Percentiles rank a stretch among this genome's conserved stretches.
phyloP scores from a whole-genome alignment of 2,329 filamentous ascomycete genomes.

The Paraconiothyrium brasiliense region DNA sequence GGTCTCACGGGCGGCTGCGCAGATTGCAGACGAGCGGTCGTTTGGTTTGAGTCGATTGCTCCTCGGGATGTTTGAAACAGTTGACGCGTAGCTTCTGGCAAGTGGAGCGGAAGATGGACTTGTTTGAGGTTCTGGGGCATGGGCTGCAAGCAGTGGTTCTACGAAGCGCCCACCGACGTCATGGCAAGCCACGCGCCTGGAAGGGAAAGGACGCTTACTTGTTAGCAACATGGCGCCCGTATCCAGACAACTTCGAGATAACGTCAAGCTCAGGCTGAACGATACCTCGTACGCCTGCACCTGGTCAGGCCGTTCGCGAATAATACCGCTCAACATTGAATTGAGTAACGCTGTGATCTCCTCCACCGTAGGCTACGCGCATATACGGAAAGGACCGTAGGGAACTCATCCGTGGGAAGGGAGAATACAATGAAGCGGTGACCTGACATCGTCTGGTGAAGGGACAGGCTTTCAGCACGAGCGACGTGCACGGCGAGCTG shows the following conservation, averaged over 20 bases:
- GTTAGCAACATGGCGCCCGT: constrained; percentile 1
- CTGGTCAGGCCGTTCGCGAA: neutral
- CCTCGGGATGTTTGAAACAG: constrained; percentile 30
- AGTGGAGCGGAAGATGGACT: constrained; percentile 18
- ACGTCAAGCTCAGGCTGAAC: too few species aligned
- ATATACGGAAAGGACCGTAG: neutral
- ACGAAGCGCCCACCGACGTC: constrained; percentile 36
- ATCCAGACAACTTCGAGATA: neutral
- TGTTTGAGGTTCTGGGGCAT: constrained; percentile 31
- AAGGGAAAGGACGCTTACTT: constrained; percentile 5
- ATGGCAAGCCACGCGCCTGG: constrained; percentile 19
- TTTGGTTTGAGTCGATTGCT: constrained; percentile 10
- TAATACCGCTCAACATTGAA: neutral
- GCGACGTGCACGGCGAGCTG: neutral
- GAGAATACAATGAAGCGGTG: neutral
- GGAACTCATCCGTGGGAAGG: neutral
- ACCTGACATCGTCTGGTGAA: neutral
- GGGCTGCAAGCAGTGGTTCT: constrained; percentile 25
- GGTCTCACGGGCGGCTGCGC: constrained; percentile 29
- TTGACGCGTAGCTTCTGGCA: constrained; percentile 27
- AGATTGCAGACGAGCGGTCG: constrained; percentile 19
- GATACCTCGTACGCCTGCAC: neutral
- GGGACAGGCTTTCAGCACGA: neutral
- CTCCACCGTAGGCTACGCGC: neutral
- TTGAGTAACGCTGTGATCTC: neutral